A percentile compares a stretch with the other conserved stretches of the same genome.
phyloP scores from a whole-genome alignment of 352 stramenopile genomes.

The Pythium sp. region DNA sequence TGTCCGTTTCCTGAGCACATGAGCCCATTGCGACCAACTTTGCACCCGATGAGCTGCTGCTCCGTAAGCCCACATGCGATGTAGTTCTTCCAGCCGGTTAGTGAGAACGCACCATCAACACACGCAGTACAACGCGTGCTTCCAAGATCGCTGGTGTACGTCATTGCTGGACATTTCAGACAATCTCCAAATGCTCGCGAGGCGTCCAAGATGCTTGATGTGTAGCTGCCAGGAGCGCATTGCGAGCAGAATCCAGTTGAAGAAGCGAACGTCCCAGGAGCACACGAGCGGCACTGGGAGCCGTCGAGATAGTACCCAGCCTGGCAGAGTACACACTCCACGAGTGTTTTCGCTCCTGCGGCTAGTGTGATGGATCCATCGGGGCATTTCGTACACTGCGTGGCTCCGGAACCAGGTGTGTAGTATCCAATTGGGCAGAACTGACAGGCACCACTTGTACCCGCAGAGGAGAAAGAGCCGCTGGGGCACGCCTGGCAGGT shows the following conservation, averaged over 20 bases:
- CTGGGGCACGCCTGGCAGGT: slow-evolving; percentile 36
- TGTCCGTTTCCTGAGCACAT: slow-evolving; percentile 54
- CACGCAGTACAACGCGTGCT: slow-evolving; percentile 35
- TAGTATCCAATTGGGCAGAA: slow-evolving; percentile 45
- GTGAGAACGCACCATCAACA: slow-evolving; percentile 33
- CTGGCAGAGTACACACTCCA: slow-evolving; percentile 36
- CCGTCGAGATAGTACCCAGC: slow-evolving; percentile 30
- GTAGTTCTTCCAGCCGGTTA: slow-evolving; percentile 55
- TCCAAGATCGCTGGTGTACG: slow-evolving; percentile 19
- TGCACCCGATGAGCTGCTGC: slow-evolving; percentile 29
- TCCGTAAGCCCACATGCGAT: slow-evolving; percentile 38
- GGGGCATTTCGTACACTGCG: slow-evolving; percentile 32
- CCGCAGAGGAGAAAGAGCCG: slow-evolving; percentile 32
- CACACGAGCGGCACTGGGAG: slow-evolving; percentile 24
- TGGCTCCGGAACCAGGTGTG: slow-evolving; percentile 19
- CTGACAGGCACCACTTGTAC: slow-evolving; percentile 35
- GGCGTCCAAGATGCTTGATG: slow-evolving; percentile 7
- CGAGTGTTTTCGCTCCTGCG: slow-evolving; percentile 20
- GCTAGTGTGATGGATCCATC: slow-evolving; percentile 29
- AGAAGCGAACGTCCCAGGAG: slow-evolving; percentile 20
- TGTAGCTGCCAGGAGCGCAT: slow-evolving; percentile 47
- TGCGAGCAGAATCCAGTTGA: slow-evolving; percentile 32
- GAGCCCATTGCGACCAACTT: slow-evolving; percentile 49
- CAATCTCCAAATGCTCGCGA: slow-evolving; percentile 29
- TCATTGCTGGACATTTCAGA: slow-evolving; percentile 43